These are phyloP conservation scores for Chaetomium globosum DNA, from an alignment of 2,329 filamentous ascomycete genomes.

Conservation along the genomic window DNA sequence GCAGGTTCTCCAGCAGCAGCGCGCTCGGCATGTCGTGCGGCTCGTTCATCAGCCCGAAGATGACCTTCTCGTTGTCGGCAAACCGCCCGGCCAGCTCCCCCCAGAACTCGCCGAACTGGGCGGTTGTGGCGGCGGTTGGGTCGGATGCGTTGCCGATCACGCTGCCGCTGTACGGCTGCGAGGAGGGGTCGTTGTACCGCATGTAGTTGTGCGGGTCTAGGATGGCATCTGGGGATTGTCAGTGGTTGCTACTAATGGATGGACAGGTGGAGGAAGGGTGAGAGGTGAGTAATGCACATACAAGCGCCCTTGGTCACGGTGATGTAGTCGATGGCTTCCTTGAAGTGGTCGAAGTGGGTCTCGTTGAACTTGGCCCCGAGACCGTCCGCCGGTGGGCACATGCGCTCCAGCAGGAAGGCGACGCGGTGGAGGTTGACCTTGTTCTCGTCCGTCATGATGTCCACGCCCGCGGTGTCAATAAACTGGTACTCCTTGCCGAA, in stretches of 20 bases:
- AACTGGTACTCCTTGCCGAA: conserved; percentile 56
- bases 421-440: conserved; percentile 54
- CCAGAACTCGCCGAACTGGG: conserved; percentile 54
- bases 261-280: not conserved
- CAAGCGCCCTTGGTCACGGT: conserved; percentile 50
- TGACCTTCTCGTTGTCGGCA: conserved; percentile 50
- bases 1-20: conserved; percentile 51
- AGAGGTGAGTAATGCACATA: conserved; percentile 33
- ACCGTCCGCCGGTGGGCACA: conserved; percentile 51
- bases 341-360: conserved; percentile 51
- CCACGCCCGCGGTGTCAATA: conserved; percentile 50
- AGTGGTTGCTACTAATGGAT: not conserved
- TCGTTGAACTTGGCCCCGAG: conserved; percentile 55
- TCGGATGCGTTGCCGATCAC: conserved; percentile 54
- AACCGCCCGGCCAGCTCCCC: conserved; percentile 52
- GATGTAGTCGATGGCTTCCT: conserved; percentile 54
- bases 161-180: conserved; percentile 52
- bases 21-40: conserved; percentile 54
- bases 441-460: conserved; percentile 51
- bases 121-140: conserved; percentile 49
- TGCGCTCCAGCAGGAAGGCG: conserved; percentile 55
- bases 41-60: conserved; percentile 56
- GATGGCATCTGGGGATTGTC: conserved; percentile 45
- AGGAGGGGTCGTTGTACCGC: conserved; percentile 55
- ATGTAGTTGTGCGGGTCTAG: conserved; percentile 58